Conservation (phyloP, 2,329 filamentous ascomycete species). For the Aquanectria penicillioides region DNA sequence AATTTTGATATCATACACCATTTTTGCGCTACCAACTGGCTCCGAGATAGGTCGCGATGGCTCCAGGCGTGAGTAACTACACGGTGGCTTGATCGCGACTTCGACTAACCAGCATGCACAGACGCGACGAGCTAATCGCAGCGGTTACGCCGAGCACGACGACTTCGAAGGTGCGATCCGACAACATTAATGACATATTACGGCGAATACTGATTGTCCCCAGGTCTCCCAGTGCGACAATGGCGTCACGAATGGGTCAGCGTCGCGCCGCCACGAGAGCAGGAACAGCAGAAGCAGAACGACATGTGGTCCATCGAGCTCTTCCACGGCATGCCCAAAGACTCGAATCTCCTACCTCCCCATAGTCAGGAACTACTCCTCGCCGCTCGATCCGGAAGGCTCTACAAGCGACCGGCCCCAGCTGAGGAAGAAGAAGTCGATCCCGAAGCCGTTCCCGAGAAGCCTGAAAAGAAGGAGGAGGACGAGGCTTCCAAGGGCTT, state of each 20-base stretch:
- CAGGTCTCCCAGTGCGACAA: conserved; percentile 88
- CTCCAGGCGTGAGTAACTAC: conserved; percentile 50
- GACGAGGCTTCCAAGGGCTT: conserved; percentile 65
- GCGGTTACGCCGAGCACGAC: conserved; percentile 68
- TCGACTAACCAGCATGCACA: conserved; percentile 44
- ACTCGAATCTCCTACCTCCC: conserved; percentile 78
- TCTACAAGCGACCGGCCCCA: conserved; percentile 77
- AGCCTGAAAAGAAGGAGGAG: conserved; percentile 71
- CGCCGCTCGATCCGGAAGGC: conserved; percentile 78
- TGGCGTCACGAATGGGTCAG: conserved; percentile 81
- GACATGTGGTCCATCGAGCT: conserved; percentile 80
- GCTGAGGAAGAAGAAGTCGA: conserved; percentile 69
- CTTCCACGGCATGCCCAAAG: conserved; percentile 84
- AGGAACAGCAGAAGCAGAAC: conserved; percentile 71
- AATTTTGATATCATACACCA: not conserved
- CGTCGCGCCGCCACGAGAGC: conserved; percentile 71
- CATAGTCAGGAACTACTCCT: conserved; percentile 86
- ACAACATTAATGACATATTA: not conserved
- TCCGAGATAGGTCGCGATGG: conserved; percentile 45
- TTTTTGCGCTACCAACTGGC: not conserved
- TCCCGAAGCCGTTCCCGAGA: conserved; percentile 58
- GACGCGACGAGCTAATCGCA: conserved; percentile 67
- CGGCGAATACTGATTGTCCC: conserved; percentile 40
- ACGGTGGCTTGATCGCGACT: conserved; percentile 10
- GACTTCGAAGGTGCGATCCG: conserved; percentile 64